A percentile compares a stretch with the other conserved stretches of the same genome.
phyloP scores from a whole-genome alignment of 83 land plant genomes.

The Isoetes engelmannii region DNA sequence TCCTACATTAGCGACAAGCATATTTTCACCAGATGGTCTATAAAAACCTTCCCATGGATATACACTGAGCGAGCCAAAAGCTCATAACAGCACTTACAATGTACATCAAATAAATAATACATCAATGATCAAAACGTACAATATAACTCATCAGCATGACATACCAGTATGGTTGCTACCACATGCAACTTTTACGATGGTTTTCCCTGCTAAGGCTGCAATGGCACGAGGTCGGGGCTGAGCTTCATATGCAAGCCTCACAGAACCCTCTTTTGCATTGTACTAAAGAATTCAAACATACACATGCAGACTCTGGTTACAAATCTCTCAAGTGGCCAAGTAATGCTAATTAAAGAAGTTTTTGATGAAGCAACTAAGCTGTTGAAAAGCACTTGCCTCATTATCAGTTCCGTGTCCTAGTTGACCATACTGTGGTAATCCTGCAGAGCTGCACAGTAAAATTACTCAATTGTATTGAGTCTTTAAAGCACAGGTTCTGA shows the following conservation, averaged over 20 bases:
- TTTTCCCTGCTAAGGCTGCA: constrained; percentile 58
- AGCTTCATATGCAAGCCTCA: constrained; percentile 75
- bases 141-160: background rate
- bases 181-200: constrained; percentile 87
- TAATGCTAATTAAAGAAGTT: too few species aligned
- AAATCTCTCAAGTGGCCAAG: too few species aligned
- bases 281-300: constrained; percentile 44
- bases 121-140: too few species aligned
- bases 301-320: background rate
- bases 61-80: too few species aligned
- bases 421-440: constrained; percentile 97
- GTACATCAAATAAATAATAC: too few species aligned
- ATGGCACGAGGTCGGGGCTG: constrained; percentile 89
- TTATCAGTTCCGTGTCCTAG: constrained; percentile 98
- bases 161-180: constrained; percentile 93
- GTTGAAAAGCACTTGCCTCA: constrained; percentile 45
- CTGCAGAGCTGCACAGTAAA: constrained; percentile 58
- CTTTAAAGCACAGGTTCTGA: background rate
- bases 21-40: background rate
- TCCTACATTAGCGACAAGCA: background rate
- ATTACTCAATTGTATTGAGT: background rate
- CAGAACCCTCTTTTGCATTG: constrained; percentile 78
- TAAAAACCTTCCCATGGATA: background rate
- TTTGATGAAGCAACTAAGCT: too few species aligned
- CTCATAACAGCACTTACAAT: too few species aligned